Evolutionary conservation across 345 rosid genomes (phyloP), one percentile per base, ranked within the genome.

Genomic region (Eucalyptus cloeziana): DNA sequence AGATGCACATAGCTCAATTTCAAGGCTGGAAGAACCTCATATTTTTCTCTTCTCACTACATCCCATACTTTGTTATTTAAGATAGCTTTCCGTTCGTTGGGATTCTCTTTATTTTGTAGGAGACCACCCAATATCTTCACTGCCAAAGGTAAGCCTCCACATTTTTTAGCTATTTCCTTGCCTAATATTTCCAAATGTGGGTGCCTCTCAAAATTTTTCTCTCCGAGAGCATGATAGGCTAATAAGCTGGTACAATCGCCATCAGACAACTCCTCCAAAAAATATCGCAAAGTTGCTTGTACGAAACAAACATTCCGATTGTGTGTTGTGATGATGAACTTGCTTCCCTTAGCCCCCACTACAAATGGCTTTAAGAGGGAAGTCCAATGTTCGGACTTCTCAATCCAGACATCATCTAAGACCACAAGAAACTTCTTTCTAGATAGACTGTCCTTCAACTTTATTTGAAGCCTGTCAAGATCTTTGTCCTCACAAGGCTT

Each of bases 11-110:
- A 49, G 49, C 49, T 49, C 49, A 49, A 49, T 49, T 9, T 49
- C 49, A 49, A 49, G 1, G 13, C 12, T 49, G 49, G 49, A 49
- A 49, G 49, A 49, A 52, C 2, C 56, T 52, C 56, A 52, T 2
- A 2, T 1, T 52, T 3, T 52, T 52, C 1, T 52, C 24, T 3
- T 3, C 0, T 3, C 8, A 3, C 56, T 1, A 0, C 3, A 22
- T 54, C 11, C 60, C 60, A 54, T 21, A 2, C 3, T 2, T 1
- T 21, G 3, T 22, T 21, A 21, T 54, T 54, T 54, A 54, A 54
- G 60, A 54, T 56, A 56, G 13, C 62, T 56, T 56, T 5, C 62
- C 30, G 24, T 22, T 56, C 13, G 1, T 56, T 1, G 0, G 12
- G 12, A 56, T 56, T 56, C 30, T 9, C 62, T 56, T 9, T 56